A percentile compares a stretch with the other conserved stretches of the same genome.
Conservation (phyloP, 805 yeast genomes). For the Saccharomyces mikatae region DNA sequence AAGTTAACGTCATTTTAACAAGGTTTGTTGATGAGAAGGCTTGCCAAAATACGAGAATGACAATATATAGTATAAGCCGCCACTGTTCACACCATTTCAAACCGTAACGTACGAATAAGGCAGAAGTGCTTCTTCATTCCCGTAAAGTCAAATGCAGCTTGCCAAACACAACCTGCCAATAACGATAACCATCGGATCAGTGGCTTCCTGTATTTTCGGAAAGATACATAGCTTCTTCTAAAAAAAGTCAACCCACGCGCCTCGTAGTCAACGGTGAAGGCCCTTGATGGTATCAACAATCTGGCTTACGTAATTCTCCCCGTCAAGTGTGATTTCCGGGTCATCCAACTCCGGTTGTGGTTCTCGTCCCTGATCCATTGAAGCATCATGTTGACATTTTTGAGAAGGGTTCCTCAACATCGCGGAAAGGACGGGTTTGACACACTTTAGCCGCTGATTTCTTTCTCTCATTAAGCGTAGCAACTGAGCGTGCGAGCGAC, state of each 20-base stretch:
- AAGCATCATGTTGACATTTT: not conserved
- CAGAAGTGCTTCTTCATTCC: no score
- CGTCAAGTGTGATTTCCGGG: constrained; percentile 6
- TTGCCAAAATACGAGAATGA: no score
- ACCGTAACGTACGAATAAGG: no score
- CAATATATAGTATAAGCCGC: no score
- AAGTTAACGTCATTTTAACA: no score
- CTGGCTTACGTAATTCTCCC: constrained; percentile 14
- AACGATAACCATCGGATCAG: not conserved
- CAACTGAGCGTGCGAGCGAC: constrained; percentile 47
- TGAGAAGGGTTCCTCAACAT: constrained; percentile 1
- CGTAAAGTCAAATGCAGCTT: no score
- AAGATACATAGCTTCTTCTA: not conserved
- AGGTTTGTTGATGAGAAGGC: no score
- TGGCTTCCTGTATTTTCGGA: not conserved
- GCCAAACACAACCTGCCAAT: no score
- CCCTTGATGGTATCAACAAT: constrained; percentile 15
- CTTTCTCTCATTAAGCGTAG: constrained; percentile 29
- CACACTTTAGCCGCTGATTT: constrained; percentile 8
- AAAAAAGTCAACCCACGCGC: not conserved
- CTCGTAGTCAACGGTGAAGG: not conserved
- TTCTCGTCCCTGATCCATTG: not conserved
- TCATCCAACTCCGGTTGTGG: not conserved
- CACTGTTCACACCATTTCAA: no score
- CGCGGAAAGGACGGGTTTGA: constrained; percentile 6